Evolutionary conservation across 495 filamentous ascomycete genomes (phyloP), one percentile per base, ranked within the genome.

Genomic region (Aspergillus wentii): DNA sequence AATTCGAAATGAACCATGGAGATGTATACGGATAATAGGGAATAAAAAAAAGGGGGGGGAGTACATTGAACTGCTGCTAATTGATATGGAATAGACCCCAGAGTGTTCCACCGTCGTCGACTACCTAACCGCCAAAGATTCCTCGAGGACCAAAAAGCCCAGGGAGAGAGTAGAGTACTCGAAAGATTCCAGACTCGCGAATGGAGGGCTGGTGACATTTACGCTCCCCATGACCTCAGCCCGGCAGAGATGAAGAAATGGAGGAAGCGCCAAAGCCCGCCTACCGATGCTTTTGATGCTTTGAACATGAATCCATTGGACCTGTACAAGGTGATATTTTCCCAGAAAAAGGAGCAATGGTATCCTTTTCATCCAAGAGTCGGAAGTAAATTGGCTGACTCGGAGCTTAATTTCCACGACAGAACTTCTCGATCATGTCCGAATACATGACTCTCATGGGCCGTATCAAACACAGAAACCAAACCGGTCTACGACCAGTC

Each of bases 371-470:
- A n/a, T 29, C 10, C 4, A 29, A 29, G 11, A 11, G 5, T 27
- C 13, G 21, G 16, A 21, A 13, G 30, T 23, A 10, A 31, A 15
- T 22, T 13, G 14, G 18, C 44, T 51, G 22, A 53, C 38, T 33
- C 15, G 25, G 14, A 38, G 33, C 14, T 30, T 9, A 9, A 30
- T 41, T 11, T n/a, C 8, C 34, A 2, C 14, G 13, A 28, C 49
- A 96, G 90, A 97, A 98, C 66, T 94, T 92, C 68, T 75, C 85
- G 27, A 75, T 98, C 46, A 86, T 98, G 72, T 83, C 82, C 30
- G 91, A 97, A 61, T 96, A 82, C 60, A 79, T 88, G 48, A 91
- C 85, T 0, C 50, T 76, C 8, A 81, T 87, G 71, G 92, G 92
- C 15, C 77, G 89, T 19, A 96, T 98, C 57, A 87, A 79, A 63